Conservation (phyloP, 2,329 filamentous ascomycete species). For the Scolecobasidium constrictum region DNA sequence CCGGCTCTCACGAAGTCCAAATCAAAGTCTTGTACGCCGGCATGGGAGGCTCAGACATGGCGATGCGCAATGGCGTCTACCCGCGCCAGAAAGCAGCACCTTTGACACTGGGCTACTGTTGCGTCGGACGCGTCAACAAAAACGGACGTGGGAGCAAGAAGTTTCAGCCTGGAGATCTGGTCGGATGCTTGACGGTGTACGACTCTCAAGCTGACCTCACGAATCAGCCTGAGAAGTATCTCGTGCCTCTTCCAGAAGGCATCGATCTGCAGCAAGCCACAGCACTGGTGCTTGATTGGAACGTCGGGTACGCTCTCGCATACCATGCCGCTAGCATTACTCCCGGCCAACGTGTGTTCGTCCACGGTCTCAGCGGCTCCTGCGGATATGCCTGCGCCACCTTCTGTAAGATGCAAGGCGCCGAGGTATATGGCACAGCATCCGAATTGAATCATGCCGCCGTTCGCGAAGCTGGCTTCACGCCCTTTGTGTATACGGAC, state of each 20-base stretch:
- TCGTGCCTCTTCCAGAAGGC: conserved; percentile 30
- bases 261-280: conserved; percentile 32
- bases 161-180: conserved; percentile 17
- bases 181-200: conserved; percentile 20
- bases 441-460: conserved; percentile 33
- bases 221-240: conserved; percentile 37
- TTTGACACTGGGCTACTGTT: conserved; percentile 39
- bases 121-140: conserved; percentile 34
- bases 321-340: too few relatives aligned
- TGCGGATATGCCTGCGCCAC: conserved; percentile 28
- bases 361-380: too few relatives aligned
- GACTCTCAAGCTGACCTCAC: conserved; percentile 32
- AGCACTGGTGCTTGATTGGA: conserved; percentile 37
- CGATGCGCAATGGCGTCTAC: conserved; percentile 40
- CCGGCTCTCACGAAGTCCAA: too few relatives aligned
- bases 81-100: conserved; percentile 35
- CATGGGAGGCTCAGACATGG: conserved; percentile 38
- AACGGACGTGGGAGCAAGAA: conserved; percentile 20
- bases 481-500: conserved; percentile 36
- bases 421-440: conserved; percentile 40
- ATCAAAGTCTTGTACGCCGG: conserved; percentile 37
- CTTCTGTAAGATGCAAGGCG: conserved; percentile 33
- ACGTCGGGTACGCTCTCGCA: conserved; percentile 22
- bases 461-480: conserved; percentile 28
- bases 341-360: too few relatives aligned